A percentile compares a stretch with the other conserved stretches of the same genome.
These are phyloP conservation scores for Ophiostoma angusticollis DNA, from an alignment of 2,329 filamentous ascomycete species.

Conservation along the genomic window DNA sequence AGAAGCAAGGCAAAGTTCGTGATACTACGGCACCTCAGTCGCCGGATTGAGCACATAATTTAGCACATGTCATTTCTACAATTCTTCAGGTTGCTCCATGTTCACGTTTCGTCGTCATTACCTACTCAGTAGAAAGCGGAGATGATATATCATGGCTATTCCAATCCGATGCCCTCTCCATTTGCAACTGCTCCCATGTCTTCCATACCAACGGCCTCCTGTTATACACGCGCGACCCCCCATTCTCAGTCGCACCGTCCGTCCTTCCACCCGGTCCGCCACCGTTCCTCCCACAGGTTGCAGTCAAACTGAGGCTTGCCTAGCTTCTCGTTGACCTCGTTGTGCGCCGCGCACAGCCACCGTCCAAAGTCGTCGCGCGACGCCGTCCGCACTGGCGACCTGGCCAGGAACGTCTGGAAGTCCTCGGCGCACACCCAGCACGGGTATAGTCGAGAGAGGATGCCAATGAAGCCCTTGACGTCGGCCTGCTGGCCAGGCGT, in stretches of 20 bases:
- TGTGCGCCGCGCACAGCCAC: conserved; percentile 80
- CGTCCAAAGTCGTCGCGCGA: conserved; percentile 58
- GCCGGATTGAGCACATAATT: no score
- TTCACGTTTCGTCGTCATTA: no score
- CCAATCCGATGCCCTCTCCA: no score
- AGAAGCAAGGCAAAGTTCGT: no score
- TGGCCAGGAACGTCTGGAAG: conserved; percentile 68
- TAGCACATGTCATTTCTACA: no score
- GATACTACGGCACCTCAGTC: no score
- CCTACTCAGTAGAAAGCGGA: no score
- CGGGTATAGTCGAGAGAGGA: conserved; percentile 81
- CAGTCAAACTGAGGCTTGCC: conserved; percentile 91
- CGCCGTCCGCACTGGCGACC: conserved; percentile 49
- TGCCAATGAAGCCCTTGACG: conserved; percentile 60
- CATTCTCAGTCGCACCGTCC: conserved; percentile 41
- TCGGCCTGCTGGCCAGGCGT: conserved; percentile 58
- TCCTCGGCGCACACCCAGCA: conserved; percentile 94
- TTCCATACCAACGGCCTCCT: no score
- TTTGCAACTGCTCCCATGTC: no score
- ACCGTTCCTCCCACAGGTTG: conserved; percentile 79
- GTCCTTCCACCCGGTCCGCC: conserved; percentile 78
- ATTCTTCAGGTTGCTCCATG: no score
- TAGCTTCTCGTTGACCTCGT: conserved; percentile 77
- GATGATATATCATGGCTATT: no score
- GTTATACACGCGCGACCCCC: neutral